Percentiles rank a stretch among this genome's conserved stretches.
Conservation (phyloP, 2,329 filamentous ascomycete genomes). For the Penicillium brevicompactum region DNA sequence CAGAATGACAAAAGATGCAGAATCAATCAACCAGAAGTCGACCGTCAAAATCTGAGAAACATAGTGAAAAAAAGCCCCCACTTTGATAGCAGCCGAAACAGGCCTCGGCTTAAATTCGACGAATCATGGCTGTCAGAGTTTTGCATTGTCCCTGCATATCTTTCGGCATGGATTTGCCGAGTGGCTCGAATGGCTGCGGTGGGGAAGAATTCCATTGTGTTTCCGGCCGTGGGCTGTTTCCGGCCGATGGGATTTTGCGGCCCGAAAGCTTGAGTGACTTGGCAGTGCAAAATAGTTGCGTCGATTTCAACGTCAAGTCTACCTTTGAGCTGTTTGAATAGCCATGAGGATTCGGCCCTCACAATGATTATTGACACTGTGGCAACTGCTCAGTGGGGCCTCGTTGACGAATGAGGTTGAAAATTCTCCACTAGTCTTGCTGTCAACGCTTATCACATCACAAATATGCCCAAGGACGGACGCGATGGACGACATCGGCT, state of each 20-base stretch:
- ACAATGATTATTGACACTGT: background rate
- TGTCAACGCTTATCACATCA: background rate
- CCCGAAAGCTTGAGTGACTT: constrained; percentile 3
- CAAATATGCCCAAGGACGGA: too few relatives aligned
- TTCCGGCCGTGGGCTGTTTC: background rate
- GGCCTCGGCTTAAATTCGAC: constrained; percentile 1
- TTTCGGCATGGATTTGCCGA: background rate
- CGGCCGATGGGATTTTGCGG: background rate
- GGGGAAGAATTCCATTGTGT: background rate
- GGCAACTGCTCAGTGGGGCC: background rate
- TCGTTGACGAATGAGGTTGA: background rate
- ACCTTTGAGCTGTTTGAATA: too few relatives aligned
- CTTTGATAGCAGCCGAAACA: constrained; percentile 3
- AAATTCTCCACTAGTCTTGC: background rate
- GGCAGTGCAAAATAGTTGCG: background rate
- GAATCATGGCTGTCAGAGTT: background rate
- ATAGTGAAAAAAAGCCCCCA: background rate
- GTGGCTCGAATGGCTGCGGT: background rate
- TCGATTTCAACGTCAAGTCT: too few relatives aligned
- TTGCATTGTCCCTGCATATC: background rate
- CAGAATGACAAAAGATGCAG: background rate
- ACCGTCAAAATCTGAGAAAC: background rate
- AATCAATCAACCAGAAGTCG: background rate
- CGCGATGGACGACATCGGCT: too few relatives aligned
- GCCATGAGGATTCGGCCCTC: too few relatives aligned